Evolutionary conservation across 148 eudicot species (phyloP).

Genomic region (Fagopyrum esculentum): DNA sequence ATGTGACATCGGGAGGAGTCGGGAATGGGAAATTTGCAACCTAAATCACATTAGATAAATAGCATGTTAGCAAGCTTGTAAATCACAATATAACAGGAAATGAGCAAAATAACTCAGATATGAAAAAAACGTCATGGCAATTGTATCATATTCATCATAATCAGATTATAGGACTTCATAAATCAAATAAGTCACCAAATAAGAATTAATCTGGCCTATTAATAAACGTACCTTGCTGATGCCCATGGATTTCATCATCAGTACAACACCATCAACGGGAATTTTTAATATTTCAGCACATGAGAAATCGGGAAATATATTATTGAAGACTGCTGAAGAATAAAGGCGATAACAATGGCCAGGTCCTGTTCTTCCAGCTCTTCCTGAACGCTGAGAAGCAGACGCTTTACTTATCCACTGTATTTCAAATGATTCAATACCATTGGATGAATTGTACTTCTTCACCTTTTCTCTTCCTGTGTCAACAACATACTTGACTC

Average conservation of each 20-base stretch:
- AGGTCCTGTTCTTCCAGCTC: conserved; percentile 98
- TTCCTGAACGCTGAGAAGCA: conserved; percentile 83
- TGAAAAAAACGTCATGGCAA: no score
- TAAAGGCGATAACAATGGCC: conserved; percentile 91
- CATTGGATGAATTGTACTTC: conserved; percentile 59
- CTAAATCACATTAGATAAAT: conserved; percentile 25
- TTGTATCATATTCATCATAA: no score
- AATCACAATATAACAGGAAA: not conserved
- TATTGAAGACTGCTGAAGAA: conserved; percentile 55
- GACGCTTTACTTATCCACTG: conserved; percentile 96
- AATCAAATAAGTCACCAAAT: not conserved
- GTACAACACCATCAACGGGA: conserved; percentile 85
- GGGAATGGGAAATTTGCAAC: conserved; percentile 84
- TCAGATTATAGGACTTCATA: no score
- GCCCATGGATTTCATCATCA: conserved; percentile 84
- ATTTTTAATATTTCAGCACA: conserved; percentile 66
- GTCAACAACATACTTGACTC: conserved; percentile 87
- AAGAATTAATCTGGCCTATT: not conserved
- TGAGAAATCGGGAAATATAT: conserved; percentile 58
- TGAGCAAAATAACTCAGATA: not conserved
- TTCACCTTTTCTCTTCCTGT: conserved; percentile 91
- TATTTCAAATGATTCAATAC: conserved; percentile 81
- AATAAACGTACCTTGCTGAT: conserved; percentile 39
- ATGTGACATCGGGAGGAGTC: conserved; percentile 56
- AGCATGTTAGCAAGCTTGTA: not conserved